These are phyloP conservation scores for Tetrahymena elliotti DNA, from an alignment of 73 alveolate genomes.

Conservation along the genomic window DNA sequence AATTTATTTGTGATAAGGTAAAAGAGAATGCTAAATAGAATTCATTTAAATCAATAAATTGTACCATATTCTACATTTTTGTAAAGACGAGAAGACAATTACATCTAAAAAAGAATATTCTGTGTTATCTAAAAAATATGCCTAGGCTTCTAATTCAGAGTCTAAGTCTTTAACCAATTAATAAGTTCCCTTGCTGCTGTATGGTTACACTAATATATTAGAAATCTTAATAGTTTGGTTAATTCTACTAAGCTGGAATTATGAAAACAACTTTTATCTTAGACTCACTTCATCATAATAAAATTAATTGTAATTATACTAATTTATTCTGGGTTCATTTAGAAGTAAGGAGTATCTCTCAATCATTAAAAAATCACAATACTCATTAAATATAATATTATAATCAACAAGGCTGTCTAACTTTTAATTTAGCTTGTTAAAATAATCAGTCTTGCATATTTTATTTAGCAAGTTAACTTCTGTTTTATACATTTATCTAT, in stretches of 20 bases:
- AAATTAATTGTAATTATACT: background rate
- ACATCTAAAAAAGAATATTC: background rate
- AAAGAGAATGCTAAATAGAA: background rate
- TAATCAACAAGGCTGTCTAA: background rate
- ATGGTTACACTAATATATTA: background rate
- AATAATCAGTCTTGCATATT: background rate
- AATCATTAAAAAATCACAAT: background rate
- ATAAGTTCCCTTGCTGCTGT: background rate
- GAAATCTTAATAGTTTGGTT: background rate
- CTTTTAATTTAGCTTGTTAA: background rate
- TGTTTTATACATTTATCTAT: background rate
- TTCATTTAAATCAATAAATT: background rate
- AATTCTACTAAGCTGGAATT: background rate
- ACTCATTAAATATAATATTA: background rate
- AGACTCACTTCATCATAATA: background rate
- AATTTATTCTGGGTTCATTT: background rate
- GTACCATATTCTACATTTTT: background rate
- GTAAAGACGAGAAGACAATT: background rate
- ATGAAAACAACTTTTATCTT: background rate
- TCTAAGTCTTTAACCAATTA: background rate
- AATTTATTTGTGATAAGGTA: background rate
- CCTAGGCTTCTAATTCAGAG: background rate
- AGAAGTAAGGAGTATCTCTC: background rate
- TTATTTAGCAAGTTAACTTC: background rate
- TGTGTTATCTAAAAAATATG: background rate